Base-by-base conservation (phyloP, 2,329 filamentous ascomycete genomes). In the Alternaria metachromatica region DNA sequence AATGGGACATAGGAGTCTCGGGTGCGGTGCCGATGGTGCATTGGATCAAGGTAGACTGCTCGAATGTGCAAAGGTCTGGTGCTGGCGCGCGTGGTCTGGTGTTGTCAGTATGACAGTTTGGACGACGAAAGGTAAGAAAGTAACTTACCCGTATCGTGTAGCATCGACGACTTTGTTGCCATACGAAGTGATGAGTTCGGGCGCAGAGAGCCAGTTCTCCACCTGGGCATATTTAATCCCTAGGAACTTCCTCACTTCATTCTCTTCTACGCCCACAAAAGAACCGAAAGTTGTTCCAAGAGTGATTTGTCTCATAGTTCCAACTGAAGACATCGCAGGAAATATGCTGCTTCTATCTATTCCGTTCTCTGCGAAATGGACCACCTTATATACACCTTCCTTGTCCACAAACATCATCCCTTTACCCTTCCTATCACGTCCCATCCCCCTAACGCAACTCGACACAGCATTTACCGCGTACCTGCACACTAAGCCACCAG, bases 1-100 rank as follows among this genome's bases (percentile, higher is more conserved):
- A 69, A 8, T 84, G 84, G 3, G 82, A 86, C 60, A 81, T 77
- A 6, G 76, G 72, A 46, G 78, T 6, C 3, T 51, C n/a, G 4
- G 44, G 23, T 5, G 64, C 58, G 2, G 37, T 49, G 9, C 61
- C 66, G 13, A 72, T 61, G 4, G 25, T 48, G 26, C 78, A 48
- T 66, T 74, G 72, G 13, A 75, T 72, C 30, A 75, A 56, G 11
- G 62, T 33, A 3, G 54, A 48, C 50, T 75, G 71, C 48, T 75
- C 71, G 44, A 70, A 66, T 1, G 48, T 12, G 41, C 66, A 72
- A 2, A 60, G 66, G 33, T 72, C 68, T 13, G 61, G 61, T 11
- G 70, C 65, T 13, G 72, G 64, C 12, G 62, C 65, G 30, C 65
- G 51, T 11, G 71, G 71, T 37, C 72, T 75, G 18, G 23, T 5